Base-by-base conservation (phyloP, 805 yeast species). In the Blastobotrys terrestris region DNA sequence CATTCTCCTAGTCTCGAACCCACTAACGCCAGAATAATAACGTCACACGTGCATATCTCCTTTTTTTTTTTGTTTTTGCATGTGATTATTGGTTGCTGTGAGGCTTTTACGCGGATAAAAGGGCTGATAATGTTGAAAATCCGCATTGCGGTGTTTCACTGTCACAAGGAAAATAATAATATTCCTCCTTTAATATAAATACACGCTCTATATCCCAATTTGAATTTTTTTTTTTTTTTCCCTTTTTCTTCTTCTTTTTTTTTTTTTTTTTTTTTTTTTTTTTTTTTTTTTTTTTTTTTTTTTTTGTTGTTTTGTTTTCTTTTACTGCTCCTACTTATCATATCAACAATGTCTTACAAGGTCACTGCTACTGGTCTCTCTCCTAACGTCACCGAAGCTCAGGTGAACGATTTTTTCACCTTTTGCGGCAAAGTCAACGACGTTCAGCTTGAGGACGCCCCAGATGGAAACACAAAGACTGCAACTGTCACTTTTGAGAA, bases 381-480 rank as follows among this genome's bases (percentile, higher is more conserved):
- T 42, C 60, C 68, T 2, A 58, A 73, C 31, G 76, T 82, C 41
- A 60, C 80, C 3, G 71, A 75, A 46, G 73, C 74, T 41, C 80
- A 83, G 60, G 65, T 85, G 35, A 68, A 72, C 44, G 85, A 84
- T 55, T 86, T 86, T 69, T 86, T 87, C 68, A 73, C 85, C 20
- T 86, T 86, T 67, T 85, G 94, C 64, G 95, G 95, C 15, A 76
- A 73, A 56, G 73, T 75, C 53, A 62, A 63, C 53, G 45, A 63
- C 11, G 62, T 67, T 22, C 22, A 58, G 6, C 4, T 62, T 7
- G 48, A 44, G 49, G 44, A 39, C 56, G 15, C 41, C 58, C 11
- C 21, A 22, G 48, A 45, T 11, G 26, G n/a, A 20, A 19, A 35
- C 40, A 26, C 35, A 26, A 26, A n/a, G 18, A 43, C 14, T n/a